phyloP scores from a whole-genome alignment of 2,329 filamentous ascomycete species.

The Diplocarpon mali region DNA sequence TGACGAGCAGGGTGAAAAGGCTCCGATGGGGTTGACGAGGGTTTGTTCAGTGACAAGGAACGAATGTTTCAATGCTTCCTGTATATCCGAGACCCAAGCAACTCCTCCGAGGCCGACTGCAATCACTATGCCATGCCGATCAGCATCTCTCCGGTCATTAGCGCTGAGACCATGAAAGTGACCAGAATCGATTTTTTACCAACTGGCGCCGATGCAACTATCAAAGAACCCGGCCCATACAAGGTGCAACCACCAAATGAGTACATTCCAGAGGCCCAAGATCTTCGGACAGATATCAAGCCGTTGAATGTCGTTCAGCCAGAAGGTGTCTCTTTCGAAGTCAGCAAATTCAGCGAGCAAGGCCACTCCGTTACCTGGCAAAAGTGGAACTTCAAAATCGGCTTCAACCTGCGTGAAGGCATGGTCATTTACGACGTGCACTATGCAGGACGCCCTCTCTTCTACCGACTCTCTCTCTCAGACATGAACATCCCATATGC shows the following conservation, averaged over 20 bases:
- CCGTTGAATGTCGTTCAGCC: constrained; percentile 54
- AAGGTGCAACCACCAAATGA: constrained; percentile 47
- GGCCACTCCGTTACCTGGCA: constrained; percentile 52
- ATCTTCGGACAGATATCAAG: constrained; percentile 49
- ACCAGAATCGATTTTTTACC: constrained; percentile 60
- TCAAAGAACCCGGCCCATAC: constrained; percentile 44
- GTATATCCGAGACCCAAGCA: constrained; percentile 52
- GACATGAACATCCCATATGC: constrained; percentile 52
- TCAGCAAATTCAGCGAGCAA: constrained; percentile 38
- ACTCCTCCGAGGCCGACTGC: constrained; percentile 47
- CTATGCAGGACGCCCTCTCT: constrained; percentile 51
- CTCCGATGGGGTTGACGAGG: constrained; percentile 39
- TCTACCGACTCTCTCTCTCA: constrained; percentile 54
- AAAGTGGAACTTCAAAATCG: constrained; percentile 51
- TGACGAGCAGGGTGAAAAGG: constrained; percentile 26
- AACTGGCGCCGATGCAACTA: constrained; percentile 50
- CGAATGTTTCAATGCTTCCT: constrained; percentile 53
- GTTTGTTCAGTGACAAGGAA: constrained; percentile 32
- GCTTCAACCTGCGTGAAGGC: constrained; percentile 53
- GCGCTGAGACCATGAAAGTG: constrained; percentile 49
- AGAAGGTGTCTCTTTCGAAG: constrained; percentile 50
- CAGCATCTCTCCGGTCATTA: constrained; percentile 54
- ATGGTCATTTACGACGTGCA: constrained; percentile 57
- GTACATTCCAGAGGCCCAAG: constrained; percentile 53
- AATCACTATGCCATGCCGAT: constrained; percentile 61